Percentiles rank a stretch among this genome's conserved stretches.
Conservation (phyloP, 805 yeast species). For the Saccharomyces paradoxus region DNA sequence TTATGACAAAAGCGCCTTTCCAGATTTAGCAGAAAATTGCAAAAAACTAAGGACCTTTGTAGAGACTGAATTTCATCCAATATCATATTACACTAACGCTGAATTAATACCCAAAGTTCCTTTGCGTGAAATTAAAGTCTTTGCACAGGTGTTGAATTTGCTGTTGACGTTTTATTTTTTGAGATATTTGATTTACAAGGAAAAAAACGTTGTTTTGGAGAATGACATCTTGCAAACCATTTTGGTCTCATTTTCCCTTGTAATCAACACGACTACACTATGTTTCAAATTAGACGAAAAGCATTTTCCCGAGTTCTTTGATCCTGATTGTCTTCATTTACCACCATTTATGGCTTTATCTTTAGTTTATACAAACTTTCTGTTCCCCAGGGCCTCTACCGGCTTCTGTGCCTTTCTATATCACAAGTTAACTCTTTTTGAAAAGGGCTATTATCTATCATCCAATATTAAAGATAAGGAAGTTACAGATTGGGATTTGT, state of each 20-base stretch:
- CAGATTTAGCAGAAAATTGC: constrained; percentile 6
- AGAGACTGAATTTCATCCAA: constrained; percentile 11
- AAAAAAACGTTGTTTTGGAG: constrained; percentile 6
- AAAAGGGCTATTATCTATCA: constrained; percentile 5
- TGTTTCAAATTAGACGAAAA: constrained; percentile 14
- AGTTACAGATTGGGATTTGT: constrained; percentile 10
- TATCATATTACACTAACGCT: constrained; percentile 7
- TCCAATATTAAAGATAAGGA: constrained; percentile 1
- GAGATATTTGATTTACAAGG: constrained; percentile 9
- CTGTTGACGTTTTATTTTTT: constrained; percentile 10
- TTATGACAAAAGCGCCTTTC: constrained; percentile 6
- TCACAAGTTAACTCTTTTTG: constrained; percentile 7
- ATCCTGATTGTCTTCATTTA: constrained; percentile 1
- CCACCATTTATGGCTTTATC: constrained; percentile 17
- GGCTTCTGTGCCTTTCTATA: constrained; percentile 6
- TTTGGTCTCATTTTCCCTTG: constrained; percentile 12
- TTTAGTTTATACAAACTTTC: constrained; percentile 2
- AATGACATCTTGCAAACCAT: constrained; percentile 7
- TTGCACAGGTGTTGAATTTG: background rate
- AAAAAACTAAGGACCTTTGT: constrained; percentile 4
- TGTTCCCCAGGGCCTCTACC: constrained; percentile 6
- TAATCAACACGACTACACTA: constrained; percentile 6
- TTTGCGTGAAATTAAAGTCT: background rate
- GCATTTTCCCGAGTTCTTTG: constrained; percentile 11
- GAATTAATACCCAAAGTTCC: constrained; percentile 2